phyloP scores from a whole-genome alignment of 805 yeast genomes.

The Starmerella sp. region DNA sequence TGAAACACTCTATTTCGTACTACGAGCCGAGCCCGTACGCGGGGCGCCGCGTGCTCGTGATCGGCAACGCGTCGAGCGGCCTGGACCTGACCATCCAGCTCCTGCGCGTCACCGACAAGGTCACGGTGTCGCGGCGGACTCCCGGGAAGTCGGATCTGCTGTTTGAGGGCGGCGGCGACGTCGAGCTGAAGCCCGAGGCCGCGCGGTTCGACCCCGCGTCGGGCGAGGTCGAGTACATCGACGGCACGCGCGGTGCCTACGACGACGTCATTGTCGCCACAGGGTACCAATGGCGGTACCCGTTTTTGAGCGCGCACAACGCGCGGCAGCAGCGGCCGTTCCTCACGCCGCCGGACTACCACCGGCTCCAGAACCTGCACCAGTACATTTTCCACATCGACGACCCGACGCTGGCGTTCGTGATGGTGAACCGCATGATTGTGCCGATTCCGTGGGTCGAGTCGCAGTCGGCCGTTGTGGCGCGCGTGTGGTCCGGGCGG shows the following conservation, averaged over 20 bases:
- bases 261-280: slow-evolving; percentile 60
- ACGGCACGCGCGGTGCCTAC: slow-evolving; percentile 39
- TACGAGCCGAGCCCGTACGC: slow-evolving; percentile 37
- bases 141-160: slow-evolving; percentile 31
- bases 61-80: slow-evolving; percentile 71
- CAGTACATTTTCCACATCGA: slow-evolving; percentile 45
- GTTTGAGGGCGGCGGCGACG: slow-evolving; percentile 28
- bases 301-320: slow-evolving; percentile 36
- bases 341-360: slow-evolving; percentile 32
- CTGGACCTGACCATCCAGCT: slow-evolving; percentile 58
- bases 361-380: slow-evolving; percentile 42
- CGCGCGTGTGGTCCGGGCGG: slow-evolving; percentile 49
- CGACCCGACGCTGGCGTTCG: slow-evolving; percentile 54
- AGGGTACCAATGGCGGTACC: slow-evolving; percentile 59
- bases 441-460: slow-evolving; percentile 31
- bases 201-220: slow-evolving; percentile 30
- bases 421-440: slow-evolving; percentile 37
- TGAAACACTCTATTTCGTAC: slow-evolving; percentile 45
- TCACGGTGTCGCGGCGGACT: slow-evolving; percentile 41
- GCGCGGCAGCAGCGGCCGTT: slow-evolving; percentile 13
- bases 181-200: slow-evolving; percentile 14
- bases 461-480: slow-evolving; percentile 53
- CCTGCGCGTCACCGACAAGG: slow-evolving; percentile 33
- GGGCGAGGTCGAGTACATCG: slow-evolving; percentile 34
- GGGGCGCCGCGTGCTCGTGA: slow-evolving; percentile 41